Evolutionary conservation across 305 asterid genomes (phyloP).

Genomic region (Nicotiana rustica): DNA sequence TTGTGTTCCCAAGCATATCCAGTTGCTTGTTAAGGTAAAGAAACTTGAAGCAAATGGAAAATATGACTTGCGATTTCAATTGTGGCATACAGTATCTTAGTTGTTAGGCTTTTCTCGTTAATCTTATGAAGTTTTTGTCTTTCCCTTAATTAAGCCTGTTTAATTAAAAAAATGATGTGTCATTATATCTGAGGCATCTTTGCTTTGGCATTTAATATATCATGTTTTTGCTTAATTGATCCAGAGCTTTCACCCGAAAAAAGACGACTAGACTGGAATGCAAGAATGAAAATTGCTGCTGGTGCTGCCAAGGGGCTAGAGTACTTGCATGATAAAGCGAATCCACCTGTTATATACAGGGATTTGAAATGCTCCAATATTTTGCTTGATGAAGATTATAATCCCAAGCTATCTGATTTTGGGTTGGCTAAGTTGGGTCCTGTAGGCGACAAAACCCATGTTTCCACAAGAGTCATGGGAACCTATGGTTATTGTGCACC

Average conservation of each 20-base stretch:
- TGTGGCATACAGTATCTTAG: neutral
- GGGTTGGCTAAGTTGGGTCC: slow-evolving; percentile 86
- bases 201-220: slow-evolving; percentile 18
- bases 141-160: neutral
- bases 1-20: neutral
- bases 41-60: neutral
- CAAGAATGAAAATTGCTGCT: slow-evolving; percentile 81
- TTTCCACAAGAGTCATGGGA: slow-evolving; percentile 86
- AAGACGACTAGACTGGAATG: slow-evolving; percentile 72
- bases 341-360: slow-evolving; percentile 83
- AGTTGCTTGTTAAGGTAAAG: neutral
- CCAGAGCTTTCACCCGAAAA: slow-evolving; percentile 82
- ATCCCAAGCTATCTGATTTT: slow-evolving; percentile 81
- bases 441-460: slow-evolving; percentile 83
- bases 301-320: slow-evolving; percentile 89
- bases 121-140: neutral
- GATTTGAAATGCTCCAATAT: slow-evolving; percentile 79
- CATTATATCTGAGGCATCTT: neutral
- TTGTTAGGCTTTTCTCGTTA: neutral
- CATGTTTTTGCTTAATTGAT: slow-evolving; percentile 33
- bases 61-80: neutral
- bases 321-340: slow-evolving; percentile 82
- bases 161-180: neutral
- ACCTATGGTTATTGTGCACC: slow-evolving; percentile 89
- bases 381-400: slow-evolving; percentile 63